Evolutionary conservation across 441 rosid species (phyloP), one percentile per base, ranked within the genome.

Genomic region (Rhodomyrtus psidioides): DNA sequence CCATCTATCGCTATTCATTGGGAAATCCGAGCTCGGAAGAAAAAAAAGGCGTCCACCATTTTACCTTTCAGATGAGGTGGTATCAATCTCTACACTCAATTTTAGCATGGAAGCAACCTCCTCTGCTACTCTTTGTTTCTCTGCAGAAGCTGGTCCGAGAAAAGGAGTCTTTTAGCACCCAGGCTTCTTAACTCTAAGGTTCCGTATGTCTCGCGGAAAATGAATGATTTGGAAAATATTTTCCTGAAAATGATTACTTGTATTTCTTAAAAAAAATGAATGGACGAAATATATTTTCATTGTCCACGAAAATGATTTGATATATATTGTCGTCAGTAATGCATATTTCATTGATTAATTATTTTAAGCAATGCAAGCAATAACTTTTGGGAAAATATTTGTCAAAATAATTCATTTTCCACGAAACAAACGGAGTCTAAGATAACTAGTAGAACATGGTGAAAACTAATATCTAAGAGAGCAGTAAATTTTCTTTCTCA

Each of bases 61-160:
- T 60, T 83, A 95, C 99, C 98, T 93, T 92, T 95, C 96, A 84
- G 94, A 91, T 84, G 95, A 91, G 91, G 87, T 95, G 58, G 98
- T 93, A 91, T 93, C 97, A 49, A 97, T 85, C 54, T 94, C 95
- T 84, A 97, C 98, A 83, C 92, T 93, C 93, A 94, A 90, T 90
- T 95, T 97, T 60, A 97, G 95, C 92, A 94, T 83, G 23, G 96
- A 94, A 44, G 98, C 99, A 89, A 97, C 96, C 92, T 95, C 97
- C 88, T 97, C 89, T 26, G 98, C 99, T 90, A 97, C 93, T 92
- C 92, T 91, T 88, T 92, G 96, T 89, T 94, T 97, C 93, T 97
- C 95, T 56, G 97, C 95, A 54, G 98, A 95, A 49, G 90, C 99
- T 97, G 93, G 85, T 74, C 57, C 86, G 49, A 46, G 21, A 88